phyloP scores from a whole-genome alignment of 352 stramenopile genomes.

The Pythium oligandrum region DNA sequence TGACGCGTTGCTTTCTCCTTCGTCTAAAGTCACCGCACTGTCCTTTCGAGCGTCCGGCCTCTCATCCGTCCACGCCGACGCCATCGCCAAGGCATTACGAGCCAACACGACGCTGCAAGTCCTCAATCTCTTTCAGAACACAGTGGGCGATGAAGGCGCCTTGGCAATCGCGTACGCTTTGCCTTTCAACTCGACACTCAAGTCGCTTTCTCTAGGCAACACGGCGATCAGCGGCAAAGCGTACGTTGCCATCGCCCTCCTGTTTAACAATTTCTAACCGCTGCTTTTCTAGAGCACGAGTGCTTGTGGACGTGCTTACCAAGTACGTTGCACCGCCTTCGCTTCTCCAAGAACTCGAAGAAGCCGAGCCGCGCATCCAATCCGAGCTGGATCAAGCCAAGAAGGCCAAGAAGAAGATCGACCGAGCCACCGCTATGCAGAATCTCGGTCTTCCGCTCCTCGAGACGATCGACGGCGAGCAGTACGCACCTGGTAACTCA shows the following conservation, averaged over 20 bases:
- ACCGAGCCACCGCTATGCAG: conserved; percentile 40
- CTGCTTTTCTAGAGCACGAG: background rate
- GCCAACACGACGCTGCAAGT: conserved; percentile 46
- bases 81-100: conserved; percentile 34
- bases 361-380: conserved; percentile 66
- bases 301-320: conserved; percentile 17
- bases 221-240: conserved; percentile 41
- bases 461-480: conserved; percentile 45
- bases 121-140: conserved; percentile 73
- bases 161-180: conserved; percentile 51
- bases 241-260: conserved; percentile 16
- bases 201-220: conserved; percentile 64
- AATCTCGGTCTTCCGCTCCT: conserved; percentile 55
- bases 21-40: conserved; percentile 41
- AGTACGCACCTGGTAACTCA: conserved; percentile 51
- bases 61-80: conserved; percentile 22
- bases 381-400: conserved; percentile 66
- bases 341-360: conserved; percentile 47
- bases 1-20: conserved; percentile 28
- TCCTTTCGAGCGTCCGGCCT: conserved; percentile 69
- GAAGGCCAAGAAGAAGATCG: conserved; percentile 80
- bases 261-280: background rate
- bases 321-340: conserved; percentile 47
- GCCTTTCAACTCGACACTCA: conserved; percentile 48
- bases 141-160: conserved; percentile 45